Percentiles rank a stretch among this genome's conserved stretches.
phyloP scores from a whole-genome alignment of 1,139 yeast species.

The Saccharomyces hybrid region DNA sequence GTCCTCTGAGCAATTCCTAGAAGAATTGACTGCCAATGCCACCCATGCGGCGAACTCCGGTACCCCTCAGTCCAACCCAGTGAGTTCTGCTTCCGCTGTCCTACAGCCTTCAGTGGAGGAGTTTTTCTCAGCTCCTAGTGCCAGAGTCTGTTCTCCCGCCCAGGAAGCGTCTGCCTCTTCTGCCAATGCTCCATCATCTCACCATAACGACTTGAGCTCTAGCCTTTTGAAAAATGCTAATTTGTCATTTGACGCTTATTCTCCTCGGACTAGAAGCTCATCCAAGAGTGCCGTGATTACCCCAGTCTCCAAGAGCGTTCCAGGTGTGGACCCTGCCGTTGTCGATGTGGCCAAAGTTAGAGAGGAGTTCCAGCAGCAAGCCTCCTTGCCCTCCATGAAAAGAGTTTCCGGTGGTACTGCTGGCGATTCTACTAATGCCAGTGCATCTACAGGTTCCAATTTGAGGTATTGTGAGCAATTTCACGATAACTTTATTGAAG shows the following conservation, averaged over 20 bases:
- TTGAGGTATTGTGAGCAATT: no score
- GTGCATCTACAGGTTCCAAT: no score
- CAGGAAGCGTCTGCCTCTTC: not conserved
- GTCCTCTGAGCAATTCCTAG: conserved; percentile 30
- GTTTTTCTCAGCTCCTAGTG: not conserved
- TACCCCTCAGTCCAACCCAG: not conserved
- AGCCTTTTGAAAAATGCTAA: conserved; percentile 4
- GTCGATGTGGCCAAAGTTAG: conserved; percentile 19
- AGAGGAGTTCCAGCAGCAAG: conserved; percentile 14
- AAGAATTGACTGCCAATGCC: conserved; percentile 30
- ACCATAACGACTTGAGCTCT: not conserved
- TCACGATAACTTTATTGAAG: no score
- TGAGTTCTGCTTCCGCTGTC: not conserved
- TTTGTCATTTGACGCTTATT: conserved; percentile 11
- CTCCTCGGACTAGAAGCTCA: conserved; percentile 9
- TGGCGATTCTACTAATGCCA: conserved; percentile 1
- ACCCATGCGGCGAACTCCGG: conserved; percentile 8
- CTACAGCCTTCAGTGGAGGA: not conserved
- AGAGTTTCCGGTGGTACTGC: conserved; percentile 20
- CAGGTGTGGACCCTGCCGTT: conserved; percentile 17
- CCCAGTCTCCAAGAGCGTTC: conserved; percentile 17
- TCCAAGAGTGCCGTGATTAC: conserved; percentile 15
- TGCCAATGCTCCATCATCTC: not conserved
- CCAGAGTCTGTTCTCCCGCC: not conserved
- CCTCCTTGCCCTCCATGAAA: conserved; percentile 21